Conservation (phyloP, 495 filamentous ascomycete species). For the Lasiosphaeria hispida region DNA sequence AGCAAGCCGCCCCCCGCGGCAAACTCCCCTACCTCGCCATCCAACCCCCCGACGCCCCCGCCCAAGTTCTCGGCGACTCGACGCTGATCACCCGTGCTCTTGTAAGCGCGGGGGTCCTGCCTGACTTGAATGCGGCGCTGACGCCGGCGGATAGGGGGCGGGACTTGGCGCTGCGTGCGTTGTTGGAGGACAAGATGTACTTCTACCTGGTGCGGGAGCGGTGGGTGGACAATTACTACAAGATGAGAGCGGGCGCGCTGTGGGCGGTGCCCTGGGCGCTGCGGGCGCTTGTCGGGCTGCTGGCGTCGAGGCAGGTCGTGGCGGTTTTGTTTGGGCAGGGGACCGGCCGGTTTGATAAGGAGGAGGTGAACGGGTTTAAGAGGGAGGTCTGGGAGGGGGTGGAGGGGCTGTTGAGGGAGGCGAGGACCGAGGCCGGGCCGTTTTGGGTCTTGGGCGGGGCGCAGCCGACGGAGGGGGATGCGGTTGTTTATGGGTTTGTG, state of each 20-base stretch:
- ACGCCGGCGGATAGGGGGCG: slow-evolving; percentile 36
- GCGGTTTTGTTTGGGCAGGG: slow-evolving; percentile 55
- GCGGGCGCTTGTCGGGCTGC: slow-evolving; percentile 50
- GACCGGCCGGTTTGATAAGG: slow-evolving; percentile 44
- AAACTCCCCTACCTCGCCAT: slow-evolving; percentile 59
- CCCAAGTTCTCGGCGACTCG: slow-evolving; percentile 43
- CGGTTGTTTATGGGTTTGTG: slow-evolving; percentile 57
- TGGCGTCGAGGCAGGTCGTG: slow-evolving; percentile 45
- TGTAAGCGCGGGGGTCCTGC: slow-evolving; percentile 37
- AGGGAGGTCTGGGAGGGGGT: slow-evolving; percentile 54
- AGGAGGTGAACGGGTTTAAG: slow-evolving; percentile 47
- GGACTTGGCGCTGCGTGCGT: slow-evolving; percentile 51
- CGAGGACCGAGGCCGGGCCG: slow-evolving; percentile 23
- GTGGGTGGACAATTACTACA: slow-evolving; percentile 62
- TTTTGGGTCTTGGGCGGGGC: slow-evolving; percentile 60
- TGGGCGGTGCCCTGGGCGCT: slow-evolving; percentile 48
- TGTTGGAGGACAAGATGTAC: slow-evolving; percentile 62
- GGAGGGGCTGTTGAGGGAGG: slow-evolving; percentile 33
- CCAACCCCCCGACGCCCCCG: slow-evolving; percentile 13
- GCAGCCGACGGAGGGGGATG: slow-evolving; percentile 56
- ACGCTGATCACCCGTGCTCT: slow-evolving; percentile 51
- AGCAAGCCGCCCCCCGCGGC: slow-evolving; percentile 46
- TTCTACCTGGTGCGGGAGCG: slow-evolving; percentile 49
- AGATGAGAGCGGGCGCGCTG: slow-evolving; percentile 55
- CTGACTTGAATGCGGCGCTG: slow-evolving; percentile 48